phyloP scores from a whole-genome alignment of 164 flowering plant genomes.

The Aristolochia contorta region DNA sequence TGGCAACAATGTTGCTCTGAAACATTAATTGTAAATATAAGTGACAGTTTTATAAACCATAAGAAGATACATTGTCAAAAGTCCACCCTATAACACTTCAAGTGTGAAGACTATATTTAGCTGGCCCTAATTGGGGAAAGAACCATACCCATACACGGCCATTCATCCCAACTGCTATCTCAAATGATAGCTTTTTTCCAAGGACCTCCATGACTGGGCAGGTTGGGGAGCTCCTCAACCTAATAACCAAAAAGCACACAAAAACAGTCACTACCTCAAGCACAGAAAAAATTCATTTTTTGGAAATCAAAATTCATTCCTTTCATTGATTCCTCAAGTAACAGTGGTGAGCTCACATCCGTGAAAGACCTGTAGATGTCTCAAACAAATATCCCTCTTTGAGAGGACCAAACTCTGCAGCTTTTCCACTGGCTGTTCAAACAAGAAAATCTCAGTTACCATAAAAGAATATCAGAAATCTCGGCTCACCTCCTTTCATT shows the following conservation, averaged over 20 bases:
- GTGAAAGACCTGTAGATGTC: constrained; percentile 76
- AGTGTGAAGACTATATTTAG: too few relatives aligned
- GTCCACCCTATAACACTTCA: too few relatives aligned
- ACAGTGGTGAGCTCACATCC: constrained; percentile 39
- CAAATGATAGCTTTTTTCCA: constrained; percentile 89
- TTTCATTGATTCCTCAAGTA: too few relatives aligned
- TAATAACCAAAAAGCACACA: constrained; percentile 13
- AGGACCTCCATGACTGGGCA: constrained; percentile 91
- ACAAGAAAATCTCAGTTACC: neutral
- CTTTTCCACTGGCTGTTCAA: constrained; percentile 65
- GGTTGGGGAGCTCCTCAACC: constrained; percentile 81
- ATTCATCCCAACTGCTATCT: constrained; percentile 89
- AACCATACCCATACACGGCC: constrained; percentile 88
- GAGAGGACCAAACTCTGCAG: constrained; percentile 75
- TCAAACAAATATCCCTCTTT: constrained; percentile 90
- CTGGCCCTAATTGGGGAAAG: neutral
- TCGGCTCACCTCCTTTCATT: too few relatives aligned
- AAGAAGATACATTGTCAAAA: neutral
- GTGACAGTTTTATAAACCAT: neutral
- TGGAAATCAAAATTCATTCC: neutral
- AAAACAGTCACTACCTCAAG: neutral
- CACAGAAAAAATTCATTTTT: neutral
- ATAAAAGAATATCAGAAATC: too few relatives aligned
- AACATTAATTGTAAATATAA: neutral
- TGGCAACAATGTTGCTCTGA: neutral